Evolutionary conservation across 768 basidiomycete genomes (phyloP), one percentile per base, ranked within the genome.

Genomic region (Cystobasidium onofrii): DNA sequence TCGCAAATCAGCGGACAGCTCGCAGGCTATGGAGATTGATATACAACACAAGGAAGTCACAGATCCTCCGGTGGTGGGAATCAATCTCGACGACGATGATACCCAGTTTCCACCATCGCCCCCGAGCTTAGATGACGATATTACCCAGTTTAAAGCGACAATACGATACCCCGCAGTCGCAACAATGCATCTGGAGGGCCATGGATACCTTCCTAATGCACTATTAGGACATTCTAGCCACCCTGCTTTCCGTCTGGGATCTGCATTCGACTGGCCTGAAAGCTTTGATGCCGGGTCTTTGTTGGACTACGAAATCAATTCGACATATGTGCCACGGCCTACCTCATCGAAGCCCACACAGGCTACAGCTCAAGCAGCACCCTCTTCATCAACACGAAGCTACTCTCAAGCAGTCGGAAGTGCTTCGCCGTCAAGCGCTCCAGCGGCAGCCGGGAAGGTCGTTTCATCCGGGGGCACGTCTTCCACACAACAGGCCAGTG

Each of bases 251-350:
- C 33, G 29, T 15, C 36, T 55, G 15, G 69, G 69, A 2, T 52
- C 50, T 39, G 55, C 55, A 27, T 39, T 71, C n/a, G 69, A 60
- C 1, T 71, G 69, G 69, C 33, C 20, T 6, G 65, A 44, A 25
- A 43, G 43, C 25, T 39, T 64, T 39, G 63, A 64, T 41, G 41
- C 54, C 27, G 34, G 25, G 20, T n/a, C 29, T 67, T n/a, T 71
- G 25, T 7, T 71, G 9, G 50, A 71, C 33, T 55, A 71, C 39
- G 33, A 20, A 7, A 7, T 57, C 54, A 31, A 41, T 36, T 12
- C 25, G 4, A 20, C 52, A 10, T 55, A 25, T 41, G 50, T 71
- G 20, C 23, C 20, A 29, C 36, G 20, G 13, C 50, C 41, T 7
- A 25, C 15, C 9, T 46, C 66, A 18, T 27, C 66, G 18, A 55